A percentile compares a stretch with the other conserved stretches of the same genome.
Conservation (phyloP, 257 asterid species). For the Penstemon newberryi region DNA sequence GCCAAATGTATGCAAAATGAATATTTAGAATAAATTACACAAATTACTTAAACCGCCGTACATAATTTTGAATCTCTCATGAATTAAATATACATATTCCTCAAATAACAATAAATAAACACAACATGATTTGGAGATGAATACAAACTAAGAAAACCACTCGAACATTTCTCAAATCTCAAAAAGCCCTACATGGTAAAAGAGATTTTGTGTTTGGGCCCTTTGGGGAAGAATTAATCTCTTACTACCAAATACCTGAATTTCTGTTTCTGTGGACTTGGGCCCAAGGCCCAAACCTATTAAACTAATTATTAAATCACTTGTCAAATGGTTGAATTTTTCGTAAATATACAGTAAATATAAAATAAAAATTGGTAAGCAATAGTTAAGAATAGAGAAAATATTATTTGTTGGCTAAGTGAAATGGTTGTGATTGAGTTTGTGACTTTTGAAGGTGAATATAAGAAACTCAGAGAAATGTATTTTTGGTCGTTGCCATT, state of each 20-base stretch:
- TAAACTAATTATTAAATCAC: too few species aligned
- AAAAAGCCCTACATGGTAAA: not conserved
- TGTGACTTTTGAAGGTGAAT: conserved; percentile 40
- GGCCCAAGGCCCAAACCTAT: not conserved
- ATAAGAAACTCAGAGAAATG: conserved; percentile 66
- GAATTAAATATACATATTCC: not conserved
- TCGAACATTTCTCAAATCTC: not conserved
- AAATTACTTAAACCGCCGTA: too few species aligned
- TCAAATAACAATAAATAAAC: not conserved
- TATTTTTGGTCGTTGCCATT: conserved; percentile 41
- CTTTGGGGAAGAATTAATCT: not conserved
- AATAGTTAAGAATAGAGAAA: conserved; percentile 41
- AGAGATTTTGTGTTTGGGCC: not conserved
- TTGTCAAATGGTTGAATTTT: not conserved
- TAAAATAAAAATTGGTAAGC: conserved; percentile 41
- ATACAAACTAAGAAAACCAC: not conserved
- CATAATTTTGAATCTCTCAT: too few species aligned
- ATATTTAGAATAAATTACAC: too few species aligned
- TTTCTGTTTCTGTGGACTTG: conserved; percentile 8
- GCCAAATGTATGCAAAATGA: too few species aligned
- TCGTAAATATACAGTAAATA: conserved; percentile 34
- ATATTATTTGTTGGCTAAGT: conserved; percentile 51
- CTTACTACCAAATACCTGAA: too few species aligned
- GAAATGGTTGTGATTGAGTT: conserved; percentile 41
- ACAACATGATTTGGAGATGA: not conserved